These are phyloP conservation scores for Chaetomium sp. DNA, from an alignment of 2,329 filamentous ascomycete genomes.

Conservation along the genomic window DNA sequence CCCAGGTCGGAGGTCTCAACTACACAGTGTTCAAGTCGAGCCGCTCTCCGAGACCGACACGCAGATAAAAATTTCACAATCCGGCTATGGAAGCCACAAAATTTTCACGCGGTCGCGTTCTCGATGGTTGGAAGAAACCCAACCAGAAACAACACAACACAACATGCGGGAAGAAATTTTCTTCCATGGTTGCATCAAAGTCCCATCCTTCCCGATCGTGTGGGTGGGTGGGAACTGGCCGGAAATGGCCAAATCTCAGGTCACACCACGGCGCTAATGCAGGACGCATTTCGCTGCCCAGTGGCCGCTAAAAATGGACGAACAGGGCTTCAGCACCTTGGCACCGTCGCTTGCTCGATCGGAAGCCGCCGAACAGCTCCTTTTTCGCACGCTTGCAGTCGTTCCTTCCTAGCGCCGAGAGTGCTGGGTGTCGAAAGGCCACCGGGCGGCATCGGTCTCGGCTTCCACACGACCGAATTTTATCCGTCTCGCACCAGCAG, in stretches of 20 bases:
- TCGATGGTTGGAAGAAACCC: not conserved
- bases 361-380: no score
- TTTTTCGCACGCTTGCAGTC: no score
- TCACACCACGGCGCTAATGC: conserved; percentile 9
- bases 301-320: conserved; percentile 1
- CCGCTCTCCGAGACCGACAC: not conserved
- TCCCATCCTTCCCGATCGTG: conserved; percentile 1
- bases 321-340: not conserved
- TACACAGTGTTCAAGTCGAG: no score
- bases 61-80: not conserved
- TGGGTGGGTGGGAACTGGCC: not conserved
- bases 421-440: no score
- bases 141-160: not conserved
- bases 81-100: conserved; percentile 1
- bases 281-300: not conserved
- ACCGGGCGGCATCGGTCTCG: conserved; percentile 7
- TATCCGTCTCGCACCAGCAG: not conserved
- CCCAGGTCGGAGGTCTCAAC: no score
- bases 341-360: no score
- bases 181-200: conserved; percentile 1
- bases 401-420: no score
- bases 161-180: not conserved
- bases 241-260: not conserved
- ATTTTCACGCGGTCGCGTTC: not conserved
- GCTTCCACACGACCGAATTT: conserved; percentile 1